Conservation (phyloP, 1,284 basidiomycete species). For the Omphalotus olearius region DNA sequence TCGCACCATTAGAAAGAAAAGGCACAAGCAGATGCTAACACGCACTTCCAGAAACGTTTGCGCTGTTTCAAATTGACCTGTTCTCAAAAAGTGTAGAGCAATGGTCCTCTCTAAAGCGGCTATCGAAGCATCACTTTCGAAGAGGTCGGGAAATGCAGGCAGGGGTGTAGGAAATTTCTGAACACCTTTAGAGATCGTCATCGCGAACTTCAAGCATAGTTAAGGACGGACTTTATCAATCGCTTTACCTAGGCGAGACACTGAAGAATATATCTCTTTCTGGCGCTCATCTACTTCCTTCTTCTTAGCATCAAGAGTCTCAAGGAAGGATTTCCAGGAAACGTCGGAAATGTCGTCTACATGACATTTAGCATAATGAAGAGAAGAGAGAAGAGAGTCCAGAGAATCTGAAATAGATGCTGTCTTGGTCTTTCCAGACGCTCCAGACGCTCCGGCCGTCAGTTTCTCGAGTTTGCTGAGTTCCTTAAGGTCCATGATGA, state of each 20-base stretch:
- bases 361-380: conserved; percentile 57
- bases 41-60: conserved; percentile 68
- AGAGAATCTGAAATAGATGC: conserved; percentile 62
- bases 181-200: neutral
- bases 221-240: conserved; percentile 73
- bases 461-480: conserved; percentile 68
- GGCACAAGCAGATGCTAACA: conserved; percentile 9
- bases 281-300: conserved; percentile 84
- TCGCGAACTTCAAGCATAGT: conserved; percentile 1
- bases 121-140: conserved; percentile 55
- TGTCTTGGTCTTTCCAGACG: conserved; percentile 44
- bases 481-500: conserved; percentile 79
- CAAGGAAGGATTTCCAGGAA: conserved; percentile 50
- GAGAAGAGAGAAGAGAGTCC: conserved; percentile 59
- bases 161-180: conserved; percentile 70
- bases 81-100: conserved; percentile 73
- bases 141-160: conserved; percentile 68
- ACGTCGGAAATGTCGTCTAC: conserved; percentile 51
- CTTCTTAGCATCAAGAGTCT: conserved; percentile 65
- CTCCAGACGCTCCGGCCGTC: conserved; percentile 33
- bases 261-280: conserved; percentile 79
- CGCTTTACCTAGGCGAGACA: conserved; percentile 77
- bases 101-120: conserved; percentile 70
- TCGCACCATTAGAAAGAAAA: conserved; percentile 4
- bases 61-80: conserved; percentile 74